Base-by-base conservation (phyloP, 306 rosid genomes). In the peach (Prunus persica) region DNA sequence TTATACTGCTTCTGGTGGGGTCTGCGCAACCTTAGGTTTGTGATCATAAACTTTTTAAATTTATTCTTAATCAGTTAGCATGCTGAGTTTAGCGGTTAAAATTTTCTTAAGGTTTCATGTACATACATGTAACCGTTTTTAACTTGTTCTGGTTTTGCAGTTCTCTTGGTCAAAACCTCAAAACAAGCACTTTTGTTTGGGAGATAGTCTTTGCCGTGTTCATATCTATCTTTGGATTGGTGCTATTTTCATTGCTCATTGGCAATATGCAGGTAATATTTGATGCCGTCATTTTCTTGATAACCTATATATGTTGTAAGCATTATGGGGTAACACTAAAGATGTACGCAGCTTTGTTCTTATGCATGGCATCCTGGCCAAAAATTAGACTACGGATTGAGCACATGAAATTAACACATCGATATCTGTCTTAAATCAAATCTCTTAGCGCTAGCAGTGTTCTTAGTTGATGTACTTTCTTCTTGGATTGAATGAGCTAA, bases 1-100 rank as follows among this genome's bases (percentile, higher is more conserved):
- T 86, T 82, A 65, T 92, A 82, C 84, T 92, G 95, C 82, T 94
- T 94, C 71, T 94, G 98, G 96, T 94, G 98, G 98, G 98, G 97
- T 80, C 83, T 94, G 64, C 89, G 95, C 75, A 82, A 75, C 84
- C 80, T 95, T 22, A 86, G 98, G 97, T 95, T 46, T 11, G 89
- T 73, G 55, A 41, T 61, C 55, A 25, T 43, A 50, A 22, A 19
- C 65, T 19, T 3, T 11, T 10, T 10, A 47, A 41, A 50, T 68
- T 55, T 41, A 18, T 60, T 41, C 34, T 34, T 75, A 63, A 25
- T 65, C 6, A 12, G 20, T 46, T 47, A 28, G 24, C 63, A 67
- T 32, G 25, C 14, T 20, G 68, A 24, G 3, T 9, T 16, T 5
- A 41, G 55, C 46, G n/a, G 66, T 22, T 9, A 8, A 56, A 2